Evolutionary conservation across 305 asterid genomes (phyloP).

Genomic region (Ajuga reptans): DNA sequence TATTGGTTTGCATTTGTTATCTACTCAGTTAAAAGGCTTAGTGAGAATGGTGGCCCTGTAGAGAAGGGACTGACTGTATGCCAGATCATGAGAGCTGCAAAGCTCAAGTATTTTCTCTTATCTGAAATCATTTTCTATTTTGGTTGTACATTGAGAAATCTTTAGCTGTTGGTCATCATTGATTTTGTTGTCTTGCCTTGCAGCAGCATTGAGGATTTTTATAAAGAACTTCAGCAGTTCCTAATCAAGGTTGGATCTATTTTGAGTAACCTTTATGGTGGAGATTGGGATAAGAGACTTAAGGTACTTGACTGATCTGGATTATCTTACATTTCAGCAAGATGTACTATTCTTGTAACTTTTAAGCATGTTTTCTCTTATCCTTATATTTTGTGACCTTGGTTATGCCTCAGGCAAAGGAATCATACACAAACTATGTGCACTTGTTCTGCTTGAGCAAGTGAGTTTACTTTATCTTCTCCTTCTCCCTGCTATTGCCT

Average conservation of each 20-base stretch:
- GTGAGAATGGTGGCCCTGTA: constrained; percentile 31
- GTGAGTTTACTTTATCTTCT: constrained; percentile 41
- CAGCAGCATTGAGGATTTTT: constrained; percentile 64
- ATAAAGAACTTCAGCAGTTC: constrained; percentile 76
- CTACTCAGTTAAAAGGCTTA: constrained; percentile 56
- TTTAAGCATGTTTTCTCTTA: neutral
- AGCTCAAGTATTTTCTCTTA: constrained; percentile 51
- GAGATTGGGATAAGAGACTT: constrained; percentile 84
- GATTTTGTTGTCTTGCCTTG: constrained; percentile 20
- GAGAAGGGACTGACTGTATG: constrained; percentile 54
- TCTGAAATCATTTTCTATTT: constrained; percentile 13
- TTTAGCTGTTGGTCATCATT: neutral
- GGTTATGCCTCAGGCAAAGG: constrained; percentile 58
- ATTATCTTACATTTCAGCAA: constrained; percentile 13
- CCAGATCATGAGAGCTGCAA: constrained; percentile 62
- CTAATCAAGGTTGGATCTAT: constrained; percentile 66
- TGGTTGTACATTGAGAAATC: neutral
- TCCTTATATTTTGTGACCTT: neutral
- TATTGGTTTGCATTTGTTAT: constrained; percentile 81
- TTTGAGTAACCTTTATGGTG: constrained; percentile 57
- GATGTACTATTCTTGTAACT: neutral
- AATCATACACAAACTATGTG: constrained; percentile 70
- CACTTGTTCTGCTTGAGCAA: constrained; percentile 79
- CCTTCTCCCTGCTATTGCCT: constrained; percentile 16
- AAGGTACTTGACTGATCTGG: constrained; percentile 47